Conservation (phyloP, 106 monocot species). For the Dendrobium nobile region DNA sequence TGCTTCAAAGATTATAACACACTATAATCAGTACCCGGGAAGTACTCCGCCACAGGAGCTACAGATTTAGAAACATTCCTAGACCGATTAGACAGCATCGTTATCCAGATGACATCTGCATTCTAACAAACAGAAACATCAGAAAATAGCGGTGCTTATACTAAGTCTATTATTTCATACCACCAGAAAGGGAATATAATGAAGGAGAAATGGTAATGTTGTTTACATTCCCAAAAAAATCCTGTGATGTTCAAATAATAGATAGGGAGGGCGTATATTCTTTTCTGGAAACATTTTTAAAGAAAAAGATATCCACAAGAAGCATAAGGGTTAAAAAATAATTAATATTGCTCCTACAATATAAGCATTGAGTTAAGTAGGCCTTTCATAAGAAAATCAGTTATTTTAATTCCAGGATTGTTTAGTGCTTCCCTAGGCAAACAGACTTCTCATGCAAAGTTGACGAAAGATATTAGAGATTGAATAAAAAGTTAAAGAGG, state of each 20-base stretch:
- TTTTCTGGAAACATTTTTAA: not conserved
- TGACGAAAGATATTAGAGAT: not conserved
- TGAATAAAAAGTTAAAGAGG: not conserved
- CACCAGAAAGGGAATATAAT: not conserved
- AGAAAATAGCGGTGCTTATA: not conserved
- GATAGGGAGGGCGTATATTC: not conserved
- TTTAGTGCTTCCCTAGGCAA: not conserved
- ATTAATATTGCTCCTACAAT: not conserved
- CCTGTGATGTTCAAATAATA: not conserved
- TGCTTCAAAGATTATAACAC: not conserved
- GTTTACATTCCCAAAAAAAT: not conserved
- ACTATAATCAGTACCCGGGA: slow-evolving; percentile 49
- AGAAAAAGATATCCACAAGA: not conserved
- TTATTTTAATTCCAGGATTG: not conserved
- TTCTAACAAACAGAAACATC: slow-evolving; percentile 45
- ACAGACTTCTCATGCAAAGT: not conserved
- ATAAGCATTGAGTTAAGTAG: not conserved
- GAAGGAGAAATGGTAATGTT: not conserved
- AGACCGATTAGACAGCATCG: slow-evolving; percentile 61
- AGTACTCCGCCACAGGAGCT: slow-evolving; percentile 60
- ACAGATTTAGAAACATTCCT: slow-evolving; percentile 23
- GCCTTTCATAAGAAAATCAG: not conserved
- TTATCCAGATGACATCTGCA: slow-evolving; percentile 78
- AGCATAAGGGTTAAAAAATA: not conserved
- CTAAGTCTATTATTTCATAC: not conserved